phyloP scores from a whole-genome alignment of 495 filamentous ascomycete species.

The Aspergillus incahuasiensis region DNA sequence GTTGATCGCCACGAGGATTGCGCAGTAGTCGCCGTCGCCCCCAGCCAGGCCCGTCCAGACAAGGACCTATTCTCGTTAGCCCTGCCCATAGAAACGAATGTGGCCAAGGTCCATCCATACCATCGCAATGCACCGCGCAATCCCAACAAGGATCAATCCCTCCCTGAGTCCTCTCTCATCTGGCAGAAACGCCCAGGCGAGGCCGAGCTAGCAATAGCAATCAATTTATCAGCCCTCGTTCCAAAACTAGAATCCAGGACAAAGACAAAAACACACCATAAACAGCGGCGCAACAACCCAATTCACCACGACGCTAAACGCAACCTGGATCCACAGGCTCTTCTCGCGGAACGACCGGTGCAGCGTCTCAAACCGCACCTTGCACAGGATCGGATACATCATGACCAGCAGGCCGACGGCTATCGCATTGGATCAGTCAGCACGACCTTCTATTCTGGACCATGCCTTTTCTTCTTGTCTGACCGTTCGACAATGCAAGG shows the following conservation, averaged over 20 bases:
- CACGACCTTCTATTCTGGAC: too few species aligned
- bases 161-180: constrained; percentile 63
- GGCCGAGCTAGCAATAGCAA: constrained; percentile 47
- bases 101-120: constrained; percentile 40
- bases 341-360: constrained; percentile 60
- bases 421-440: constrained; percentile 21
- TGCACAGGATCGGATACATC: constrained; percentile 96
- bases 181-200: constrained; percentile 82
- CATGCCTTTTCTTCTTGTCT: too few species aligned
- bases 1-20: constrained; percentile 85
- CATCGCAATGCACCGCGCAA: constrained; percentile 83
- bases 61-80: constrained; percentile 48
- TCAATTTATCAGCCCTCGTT: too few species aligned
- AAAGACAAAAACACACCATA: constrained; percentile 55
- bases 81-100: neutral
- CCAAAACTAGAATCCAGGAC: neutral
- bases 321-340: constrained; percentile 73
- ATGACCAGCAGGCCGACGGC: constrained; percentile 81
- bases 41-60: constrained; percentile 77
- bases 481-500: too few species aligned
- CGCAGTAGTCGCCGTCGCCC: constrained; percentile 80
- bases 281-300: constrained; percentile 88
- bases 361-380: constrained; percentile 78
- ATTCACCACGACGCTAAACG: constrained; percentile 74
- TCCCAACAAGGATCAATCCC: constrained; percentile 71